Evolutionary conservation across 345 rosid species (phyloP), one percentile per base, ranked within the genome.

Genomic region (Gossypium rotundifolium): DNA sequence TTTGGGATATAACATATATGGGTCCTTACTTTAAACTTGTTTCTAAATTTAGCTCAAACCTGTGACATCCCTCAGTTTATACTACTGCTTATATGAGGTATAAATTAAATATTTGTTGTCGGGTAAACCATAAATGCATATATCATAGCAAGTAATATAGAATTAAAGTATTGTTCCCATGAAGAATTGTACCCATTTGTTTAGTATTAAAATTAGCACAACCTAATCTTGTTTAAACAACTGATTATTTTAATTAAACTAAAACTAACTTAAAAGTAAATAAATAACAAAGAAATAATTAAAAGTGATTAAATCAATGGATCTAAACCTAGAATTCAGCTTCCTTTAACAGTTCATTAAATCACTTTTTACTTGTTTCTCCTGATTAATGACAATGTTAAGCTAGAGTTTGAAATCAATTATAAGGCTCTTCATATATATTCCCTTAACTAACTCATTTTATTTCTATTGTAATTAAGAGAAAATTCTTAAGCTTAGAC

Each of bases 71-170:
- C 23, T 27, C 23, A 27, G 60, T 49, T 69, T 49, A 49, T 5
- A 23, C 45, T 29, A 53, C 9, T 53, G 44, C 25, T 33, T 29
- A 53, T 25, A 11, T 33, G 73, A n/a, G 3, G 48, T 46, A 29
- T 70, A 16, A 70, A 70, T 51, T 40, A 52, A 18, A 51, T 70
- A 25, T 20, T 74, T 59, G 59, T 51, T 51, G 18, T 54, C n/a
- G 59, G 23, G 20, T 18, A 18, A 54, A 7, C 59, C 59, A 17
- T n/a, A 18, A 54, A 23, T n/a, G 59, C 59, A 54, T 54, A 18
- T 54, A 54, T 54, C 5, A 11, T 18, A 54, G 2, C 25, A 54
- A 8, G 4, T 54, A 9, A 11, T 3, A 46, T 46, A 13, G 51
- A 46, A 46, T 46, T 54, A 54, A 17, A n/a, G 11, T 54, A 54